phyloP scores from a whole-genome alignment of 2,329 filamentous ascomycete genomes.

The Fusarium phyllophilum region DNA sequence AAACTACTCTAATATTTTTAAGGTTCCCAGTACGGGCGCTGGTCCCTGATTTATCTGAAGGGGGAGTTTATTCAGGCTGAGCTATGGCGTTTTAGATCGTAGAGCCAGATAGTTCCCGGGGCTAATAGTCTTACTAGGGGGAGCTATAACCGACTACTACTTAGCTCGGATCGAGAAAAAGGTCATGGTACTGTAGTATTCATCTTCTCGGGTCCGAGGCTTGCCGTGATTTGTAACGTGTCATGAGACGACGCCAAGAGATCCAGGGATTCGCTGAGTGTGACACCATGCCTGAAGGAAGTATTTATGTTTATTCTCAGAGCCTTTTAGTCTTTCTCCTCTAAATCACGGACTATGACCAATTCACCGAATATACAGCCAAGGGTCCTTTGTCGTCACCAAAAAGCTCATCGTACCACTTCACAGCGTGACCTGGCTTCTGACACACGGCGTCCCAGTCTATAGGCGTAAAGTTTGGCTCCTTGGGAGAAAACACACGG shows the following conservation, averaged over 20 bases:
- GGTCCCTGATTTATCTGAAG: slow-evolving; percentile 1
- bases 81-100: slow-evolving; percentile 9
- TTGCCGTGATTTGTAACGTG: slow-evolving; percentile 7
- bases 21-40: not conserved
- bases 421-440: slow-evolving; percentile 33
- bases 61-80: not conserved
- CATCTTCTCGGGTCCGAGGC: not conserved
- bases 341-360: not conserved
- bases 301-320: not conserved
- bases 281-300: not conserved
- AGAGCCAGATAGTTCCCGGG: slow-evolving; percentile 1
- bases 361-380: not conserved
- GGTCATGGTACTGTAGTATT: not conserved
- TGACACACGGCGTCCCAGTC: slow-evolving; percentile 51
- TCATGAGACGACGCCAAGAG: slow-evolving; percentile 18
- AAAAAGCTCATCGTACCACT: slow-evolving; percentile 50
- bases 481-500: slow-evolving; percentile 41
- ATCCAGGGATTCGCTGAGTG: not conserved
- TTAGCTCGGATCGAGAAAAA: not conserved
- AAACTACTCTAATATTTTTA: not conserved
- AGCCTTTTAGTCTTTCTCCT: not conserved
- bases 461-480: slow-evolving; percentile 38
- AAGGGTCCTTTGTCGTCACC: slow-evolving; percentile 48
- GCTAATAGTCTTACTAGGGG: not conserved
- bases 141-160: not conserved